Conservation (phyloP, 352 stramenopile genomes). For the Blastocystis sp. region DNA sequence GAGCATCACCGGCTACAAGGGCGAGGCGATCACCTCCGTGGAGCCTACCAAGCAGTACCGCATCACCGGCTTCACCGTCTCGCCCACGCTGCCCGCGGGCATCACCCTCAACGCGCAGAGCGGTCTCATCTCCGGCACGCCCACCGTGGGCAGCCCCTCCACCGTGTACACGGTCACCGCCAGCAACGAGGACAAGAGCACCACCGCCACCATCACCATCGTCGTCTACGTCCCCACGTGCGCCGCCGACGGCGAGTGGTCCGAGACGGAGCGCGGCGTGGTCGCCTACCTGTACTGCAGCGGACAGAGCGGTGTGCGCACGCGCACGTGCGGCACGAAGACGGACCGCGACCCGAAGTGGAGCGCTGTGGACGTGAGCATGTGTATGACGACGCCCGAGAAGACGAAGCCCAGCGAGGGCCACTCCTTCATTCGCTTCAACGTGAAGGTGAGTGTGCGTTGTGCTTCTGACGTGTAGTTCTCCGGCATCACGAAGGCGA, state of each 20-base stretch:
- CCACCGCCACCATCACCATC: constrained; percentile 40
- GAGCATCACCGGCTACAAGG: constrained; percentile 62
- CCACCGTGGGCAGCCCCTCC: not conserved
- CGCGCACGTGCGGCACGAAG: constrained; percentile 55
- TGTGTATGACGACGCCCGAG: constrained; percentile 61
- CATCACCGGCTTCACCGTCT: constrained; percentile 40
- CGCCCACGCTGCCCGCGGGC: constrained; percentile 43
- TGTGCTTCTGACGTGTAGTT: not conserved
- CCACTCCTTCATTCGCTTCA: constrained; percentile 64
- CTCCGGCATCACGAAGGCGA: constrained; percentile 24
- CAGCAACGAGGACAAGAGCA: constrained; percentile 8
- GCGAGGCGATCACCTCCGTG: constrained; percentile 46
- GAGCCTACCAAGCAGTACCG: constrained; percentile 64
- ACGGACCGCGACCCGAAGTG: constrained; percentile 58
- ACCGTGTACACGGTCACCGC: constrained; percentile 61
- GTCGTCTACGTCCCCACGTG: constrained; percentile 30
- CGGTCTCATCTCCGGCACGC: constrained; percentile 61
- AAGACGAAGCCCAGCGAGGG: constrained; percentile 60
- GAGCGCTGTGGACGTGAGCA: constrained; percentile 40
- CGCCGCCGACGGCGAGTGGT: constrained; percentile 46
- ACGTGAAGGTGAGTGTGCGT: constrained; percentile 1
- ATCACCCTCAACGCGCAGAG: not conserved
- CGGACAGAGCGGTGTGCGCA: constrained; percentile 58
- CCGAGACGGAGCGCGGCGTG: constrained; percentile 29
- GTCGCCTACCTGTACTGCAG: constrained; percentile 60